Evolutionary conservation across 78 protist species (phyloP).

Genomic region (Mastigamoeba balamuthi): DNA sequence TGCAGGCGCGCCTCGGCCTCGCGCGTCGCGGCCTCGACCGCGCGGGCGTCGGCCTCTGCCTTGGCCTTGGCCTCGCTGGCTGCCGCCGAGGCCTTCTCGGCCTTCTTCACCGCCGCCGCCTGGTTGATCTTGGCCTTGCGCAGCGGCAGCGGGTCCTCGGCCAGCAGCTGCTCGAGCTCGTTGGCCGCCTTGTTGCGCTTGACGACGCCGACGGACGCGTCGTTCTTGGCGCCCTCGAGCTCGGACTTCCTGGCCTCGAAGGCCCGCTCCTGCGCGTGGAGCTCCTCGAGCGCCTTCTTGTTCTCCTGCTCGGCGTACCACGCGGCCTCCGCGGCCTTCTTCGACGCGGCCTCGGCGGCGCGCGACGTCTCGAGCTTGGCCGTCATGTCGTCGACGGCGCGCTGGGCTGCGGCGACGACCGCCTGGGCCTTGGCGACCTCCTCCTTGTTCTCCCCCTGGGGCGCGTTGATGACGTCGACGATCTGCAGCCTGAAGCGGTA

Average conservation of each 20-base stretch:
- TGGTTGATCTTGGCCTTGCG: too few species aligned
- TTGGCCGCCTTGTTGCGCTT: background rate
- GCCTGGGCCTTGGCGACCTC: background rate
- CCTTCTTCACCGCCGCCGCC: too few species aligned
- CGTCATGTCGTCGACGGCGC: background rate
- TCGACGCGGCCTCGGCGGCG: background rate
- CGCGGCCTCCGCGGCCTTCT: background rate
- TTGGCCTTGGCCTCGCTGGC: too few species aligned
- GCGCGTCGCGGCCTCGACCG: too few species aligned
- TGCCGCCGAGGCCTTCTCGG: too few species aligned
- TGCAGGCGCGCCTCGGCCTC: too few species aligned
- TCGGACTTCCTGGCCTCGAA: background rate
- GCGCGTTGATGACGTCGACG: background rate
- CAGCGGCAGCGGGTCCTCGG: too few species aligned
- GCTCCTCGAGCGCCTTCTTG: background rate
- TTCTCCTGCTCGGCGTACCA: background rate
- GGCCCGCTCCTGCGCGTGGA: background rate
- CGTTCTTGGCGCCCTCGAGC: background rate
- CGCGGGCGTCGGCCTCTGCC: too few species aligned
- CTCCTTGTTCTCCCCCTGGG: background rate
- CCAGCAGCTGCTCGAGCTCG: too few species aligned
- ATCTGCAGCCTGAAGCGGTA: background rate
- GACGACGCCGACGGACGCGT: background rate
- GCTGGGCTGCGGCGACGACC: background rate
- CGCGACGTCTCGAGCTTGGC: background rate